A percentile compares a stretch with the other conserved stretches of the same genome.
phyloP scores from a whole-genome alignment of 768 basidiomycete genomes.

The Solioccasus polychromus region DNA sequence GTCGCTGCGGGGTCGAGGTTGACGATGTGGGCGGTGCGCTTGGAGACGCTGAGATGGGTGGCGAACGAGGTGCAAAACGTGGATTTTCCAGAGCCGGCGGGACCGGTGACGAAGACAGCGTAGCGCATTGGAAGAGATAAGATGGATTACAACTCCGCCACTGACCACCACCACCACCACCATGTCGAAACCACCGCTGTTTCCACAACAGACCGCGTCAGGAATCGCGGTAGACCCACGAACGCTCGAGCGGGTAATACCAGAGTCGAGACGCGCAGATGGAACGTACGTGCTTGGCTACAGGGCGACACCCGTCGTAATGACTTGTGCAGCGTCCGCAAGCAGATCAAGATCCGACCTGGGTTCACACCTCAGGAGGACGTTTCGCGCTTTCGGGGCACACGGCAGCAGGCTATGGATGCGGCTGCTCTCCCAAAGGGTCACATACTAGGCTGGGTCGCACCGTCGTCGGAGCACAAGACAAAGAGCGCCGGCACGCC shows the following conservation, averaged over 20 bases:
- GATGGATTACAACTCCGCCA: slow-evolving; percentile 31
- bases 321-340: slow-evolving; percentile 60
- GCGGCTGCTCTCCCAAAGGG: slow-evolving; percentile 63
- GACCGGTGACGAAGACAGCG: slow-evolving; percentile 88
- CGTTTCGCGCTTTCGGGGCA: slow-evolving; percentile 78
- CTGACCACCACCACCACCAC: not conserved
- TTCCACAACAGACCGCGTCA: slow-evolving; percentile 65
- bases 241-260: slow-evolving; percentile 85
- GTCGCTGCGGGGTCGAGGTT: slow-evolving; percentile 96
- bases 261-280: slow-evolving; percentile 77
- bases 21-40: slow-evolving; percentile 85
- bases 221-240: slow-evolving; percentile 86
- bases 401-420: slow-evolving; percentile 73
- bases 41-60: slow-evolving; percentile 81
- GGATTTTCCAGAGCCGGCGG: slow-evolving; percentile 96
- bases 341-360: slow-evolving; percentile 85
- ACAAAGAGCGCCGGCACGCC: slow-evolving; percentile 27
- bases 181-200: slow-evolving; percentile 77
- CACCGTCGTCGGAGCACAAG: slow-evolving; percentile 47
- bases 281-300: slow-evolving; percentile 59
- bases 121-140: slow-evolving; percentile 62
- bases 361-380: slow-evolving; percentile 96
- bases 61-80: slow-evolving; percentile 88
- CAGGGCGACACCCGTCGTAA: not conserved
- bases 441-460: slow-evolving; percentile 80